Percentiles rank a stretch among this genome's conserved stretches.
Evolutionary conservation across 176 grass and related monocot species (phyloP).

Genomic region (Poa annua): DNA sequence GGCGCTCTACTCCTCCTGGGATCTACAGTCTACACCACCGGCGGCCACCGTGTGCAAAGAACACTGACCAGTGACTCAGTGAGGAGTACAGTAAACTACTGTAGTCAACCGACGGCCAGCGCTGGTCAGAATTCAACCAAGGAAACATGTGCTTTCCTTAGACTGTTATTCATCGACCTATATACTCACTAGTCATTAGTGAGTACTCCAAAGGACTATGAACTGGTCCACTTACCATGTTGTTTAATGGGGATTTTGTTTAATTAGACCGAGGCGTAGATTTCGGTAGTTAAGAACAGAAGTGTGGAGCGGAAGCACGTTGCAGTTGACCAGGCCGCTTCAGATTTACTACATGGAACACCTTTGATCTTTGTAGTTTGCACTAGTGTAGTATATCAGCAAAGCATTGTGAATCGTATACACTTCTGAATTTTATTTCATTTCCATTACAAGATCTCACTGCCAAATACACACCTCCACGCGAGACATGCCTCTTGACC

Average conservation of each 20-base stretch:
- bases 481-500: not conserved
- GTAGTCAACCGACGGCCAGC: not conserved
- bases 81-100: not conserved
- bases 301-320: not conserved
- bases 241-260: not conserved
- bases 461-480: not conserved
- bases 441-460: not conserved
- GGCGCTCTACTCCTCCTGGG: too few relatives aligned
- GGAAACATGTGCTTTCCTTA: not conserved
- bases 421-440: not conserved
- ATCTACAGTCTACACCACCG: too few relatives aligned
- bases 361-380: not conserved
- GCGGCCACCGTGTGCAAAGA: not conserved
- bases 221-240: not conserved
- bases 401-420: not conserved
- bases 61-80: not conserved
- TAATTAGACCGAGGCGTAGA: not conserved
- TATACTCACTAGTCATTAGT: not conserved
- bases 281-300: not conserved
- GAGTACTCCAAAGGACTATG: not conserved
- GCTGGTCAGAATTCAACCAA: not conserved
- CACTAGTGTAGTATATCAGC: not conserved
- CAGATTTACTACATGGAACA: not conserved
- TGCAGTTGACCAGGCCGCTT: not conserved
- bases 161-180: not conserved